Evolutionary conservation across 192 early-diverging fungal genomes (phyloP), one percentile per base, ranked within the genome.

Genomic region (Jimgerdemannia lactiflua): DNA sequence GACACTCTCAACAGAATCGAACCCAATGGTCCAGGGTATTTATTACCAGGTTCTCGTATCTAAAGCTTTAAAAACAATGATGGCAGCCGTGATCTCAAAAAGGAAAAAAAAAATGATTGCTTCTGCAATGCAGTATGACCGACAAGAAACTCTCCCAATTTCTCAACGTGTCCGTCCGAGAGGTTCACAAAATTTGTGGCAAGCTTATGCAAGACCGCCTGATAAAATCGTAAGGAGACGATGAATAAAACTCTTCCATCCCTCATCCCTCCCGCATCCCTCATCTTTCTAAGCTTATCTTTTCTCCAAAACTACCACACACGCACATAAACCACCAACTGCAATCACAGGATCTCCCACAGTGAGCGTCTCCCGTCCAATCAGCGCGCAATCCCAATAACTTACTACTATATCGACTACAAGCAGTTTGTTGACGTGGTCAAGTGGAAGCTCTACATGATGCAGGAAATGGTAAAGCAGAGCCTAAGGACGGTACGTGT

Each of bases 361-460:
- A 78, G 82, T 43, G 90, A 91, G 79, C 80, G 86, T 42, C 71
- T 86, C 70, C 87, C 83, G 68, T 86, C 85, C 39, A 86, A 88
- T 71, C 87, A 90, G 71, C 81, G 88, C 29, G 77, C 83, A 18
- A 80, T 88, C 19, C 87, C 89, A 10, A 88, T 88, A 73, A 87
- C 87, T 54, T 95, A 92, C 74, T 96, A 94, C 80, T 95, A 94
- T 79, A 86, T 98, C 14, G 96, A 98, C 83, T 97, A 96, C 84
- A 94, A 94, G 77, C 86, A 91, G n/a, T 95, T 97, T 84, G 93
- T 98, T 0, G 92, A 97, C 74, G 95, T 95, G 7, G 92, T 97
- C 67, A 97, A 96, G 77, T 97, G 89, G 89, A 92, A 93, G 75
- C 94, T 98, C 78, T 94, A 90, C 86, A 91, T 90, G 80, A 93